phyloP scores from a whole-genome alignment of 208 protist species.

The Leishmania tropica region DNA sequence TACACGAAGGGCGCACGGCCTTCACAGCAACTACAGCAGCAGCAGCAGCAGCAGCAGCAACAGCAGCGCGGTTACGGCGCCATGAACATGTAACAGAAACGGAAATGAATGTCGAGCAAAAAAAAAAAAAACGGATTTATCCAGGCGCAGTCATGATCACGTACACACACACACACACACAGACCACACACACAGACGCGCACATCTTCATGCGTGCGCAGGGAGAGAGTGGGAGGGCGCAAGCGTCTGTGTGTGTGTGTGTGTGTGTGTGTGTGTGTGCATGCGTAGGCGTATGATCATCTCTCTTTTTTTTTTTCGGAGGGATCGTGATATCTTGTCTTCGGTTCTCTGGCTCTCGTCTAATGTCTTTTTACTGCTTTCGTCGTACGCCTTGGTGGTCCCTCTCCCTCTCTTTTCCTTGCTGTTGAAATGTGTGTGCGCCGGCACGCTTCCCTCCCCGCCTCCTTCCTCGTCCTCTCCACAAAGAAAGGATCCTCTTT shows the following conservation, averaged over 20 bases:
- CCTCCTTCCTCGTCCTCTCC: not conserved
- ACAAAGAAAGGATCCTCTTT: not conserved
- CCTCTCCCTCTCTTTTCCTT: not conserved
- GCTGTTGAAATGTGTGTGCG: too few relatives aligned
- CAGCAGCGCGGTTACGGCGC: slow-evolving; percentile 6
- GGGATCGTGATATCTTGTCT: too few relatives aligned
- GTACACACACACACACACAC: not conserved
- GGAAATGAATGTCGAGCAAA: not conserved
- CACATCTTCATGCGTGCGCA: not conserved
- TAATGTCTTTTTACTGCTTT: too few relatives aligned
- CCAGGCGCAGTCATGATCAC: not conserved
- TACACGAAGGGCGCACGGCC: not conserved
- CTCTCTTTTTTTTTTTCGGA: too few relatives aligned
- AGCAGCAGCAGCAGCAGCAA: slow-evolving; percentile 3
- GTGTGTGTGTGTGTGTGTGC: too few relatives aligned
- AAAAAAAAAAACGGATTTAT: not conserved
- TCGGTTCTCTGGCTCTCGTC: too few relatives aligned
- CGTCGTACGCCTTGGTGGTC: not conserved
- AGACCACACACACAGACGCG: not conserved
- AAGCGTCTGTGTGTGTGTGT: slow-evolving; percentile 3
- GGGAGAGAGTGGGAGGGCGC: not conserved
- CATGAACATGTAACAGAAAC: slow-evolving; percentile 1
- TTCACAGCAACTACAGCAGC: not conserved
- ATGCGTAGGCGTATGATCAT: not conserved
- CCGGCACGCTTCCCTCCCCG: not conserved